Conservation (phyloP, 148 eudicot genomes). For the Dianthus caryophyllus region DNA sequence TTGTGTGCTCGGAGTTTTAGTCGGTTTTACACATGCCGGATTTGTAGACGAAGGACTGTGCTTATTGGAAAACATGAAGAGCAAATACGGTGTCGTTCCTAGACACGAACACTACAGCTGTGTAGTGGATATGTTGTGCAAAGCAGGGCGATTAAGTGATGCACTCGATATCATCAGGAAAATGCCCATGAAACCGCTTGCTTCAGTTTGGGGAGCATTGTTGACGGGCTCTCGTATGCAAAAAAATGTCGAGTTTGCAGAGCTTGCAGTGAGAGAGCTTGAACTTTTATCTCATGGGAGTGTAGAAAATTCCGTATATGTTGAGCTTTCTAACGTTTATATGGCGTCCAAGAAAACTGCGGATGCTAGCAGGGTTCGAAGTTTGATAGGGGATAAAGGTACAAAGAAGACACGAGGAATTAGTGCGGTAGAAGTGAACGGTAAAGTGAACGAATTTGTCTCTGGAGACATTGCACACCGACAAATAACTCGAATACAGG, state of each 20-base stretch:
- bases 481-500: constrained; percentile 18
- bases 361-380: constrained; percentile 30
- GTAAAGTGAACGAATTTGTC: constrained; percentile 25
- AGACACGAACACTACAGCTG: constrained; percentile 36
- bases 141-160: constrained; percentile 23
- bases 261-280: constrained; percentile 29
- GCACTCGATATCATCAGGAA: constrained; percentile 24
- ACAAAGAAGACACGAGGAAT: constrained; percentile 28
- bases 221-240: constrained; percentile 21
- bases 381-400: constrained; percentile 26
- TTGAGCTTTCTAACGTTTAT: constrained; percentile 30
- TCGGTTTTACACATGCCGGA: constrained; percentile 30
- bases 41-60: constrained; percentile 22
- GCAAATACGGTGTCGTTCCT: constrained; percentile 21
- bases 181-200: constrained; percentile 36
- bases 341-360: constrained; percentile 19
- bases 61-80: constrained; percentile 27
- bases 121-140: constrained; percentile 31
- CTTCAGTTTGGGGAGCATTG: constrained; percentile 34
- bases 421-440: constrained; percentile 24
- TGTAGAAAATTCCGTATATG: constrained; percentile 24
- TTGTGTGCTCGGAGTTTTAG: constrained; percentile 21
- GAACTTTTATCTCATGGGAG: constrained; percentile 15
- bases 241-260: constrained; percentile 30
- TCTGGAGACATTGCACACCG: constrained; percentile 28